Conservation (phyloP, 2,329 filamentous ascomycete genomes). For the Apiospora pterosperma region DNA sequence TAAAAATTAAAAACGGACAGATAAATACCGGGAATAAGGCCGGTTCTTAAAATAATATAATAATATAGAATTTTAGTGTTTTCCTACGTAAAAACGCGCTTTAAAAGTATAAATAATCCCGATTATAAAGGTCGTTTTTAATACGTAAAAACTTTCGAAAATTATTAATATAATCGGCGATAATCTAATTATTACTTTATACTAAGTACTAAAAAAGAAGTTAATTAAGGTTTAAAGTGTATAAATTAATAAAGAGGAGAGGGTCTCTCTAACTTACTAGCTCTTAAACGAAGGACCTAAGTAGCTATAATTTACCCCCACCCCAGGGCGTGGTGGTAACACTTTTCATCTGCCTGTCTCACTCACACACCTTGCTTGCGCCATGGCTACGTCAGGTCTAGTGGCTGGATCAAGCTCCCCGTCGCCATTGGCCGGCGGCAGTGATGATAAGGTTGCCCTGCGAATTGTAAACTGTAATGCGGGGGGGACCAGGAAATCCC, state of each 20-base stretch:
- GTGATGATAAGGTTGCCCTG: too few relatives aligned
- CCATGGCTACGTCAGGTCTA: not conserved
- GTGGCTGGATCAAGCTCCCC: not conserved
- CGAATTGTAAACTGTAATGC: not conserved
- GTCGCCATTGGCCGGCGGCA: not conserved
- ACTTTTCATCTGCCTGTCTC: not conserved
- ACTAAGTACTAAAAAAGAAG: not conserved
- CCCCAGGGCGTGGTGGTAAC: not conserved
- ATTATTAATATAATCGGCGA: not conserved
- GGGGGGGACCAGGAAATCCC: too few relatives aligned
- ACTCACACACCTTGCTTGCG: not conserved
- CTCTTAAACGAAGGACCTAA: too few relatives aligned
- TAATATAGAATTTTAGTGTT: not conserved
- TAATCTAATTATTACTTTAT: not conserved
- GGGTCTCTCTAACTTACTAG: too few relatives aligned
- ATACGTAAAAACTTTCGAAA: too few relatives aligned
- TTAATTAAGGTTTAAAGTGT: not conserved
- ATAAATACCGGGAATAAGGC: not conserved
- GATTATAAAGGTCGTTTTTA: not conserved
- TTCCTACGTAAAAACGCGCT: not conserved
- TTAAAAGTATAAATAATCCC: not conserved
- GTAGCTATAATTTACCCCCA: too few relatives aligned
- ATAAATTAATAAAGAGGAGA: too few relatives aligned
- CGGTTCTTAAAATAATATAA: not conserved
- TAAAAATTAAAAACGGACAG: too few relatives aligned